Conservation (phyloP, 768 basidiomycete species). For the Lentinula aciculospora region DNA sequence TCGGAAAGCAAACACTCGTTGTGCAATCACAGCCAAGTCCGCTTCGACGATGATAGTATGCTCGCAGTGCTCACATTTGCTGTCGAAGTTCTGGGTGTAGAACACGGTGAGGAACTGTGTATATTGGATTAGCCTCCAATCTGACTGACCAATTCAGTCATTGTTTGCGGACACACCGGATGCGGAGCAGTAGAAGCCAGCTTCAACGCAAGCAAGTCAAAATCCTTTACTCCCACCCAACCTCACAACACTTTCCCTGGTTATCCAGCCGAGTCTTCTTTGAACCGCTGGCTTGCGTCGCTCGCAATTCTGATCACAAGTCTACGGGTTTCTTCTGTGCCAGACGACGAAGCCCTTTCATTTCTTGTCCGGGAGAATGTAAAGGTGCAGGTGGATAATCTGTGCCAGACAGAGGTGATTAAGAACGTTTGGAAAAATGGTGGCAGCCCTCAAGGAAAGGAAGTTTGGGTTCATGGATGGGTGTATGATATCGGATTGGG, state of each 20-base stretch:
- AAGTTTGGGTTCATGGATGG: conserved; percentile 65
- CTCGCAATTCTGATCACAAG: conserved; percentile 48
- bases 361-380: conserved; percentile 56
- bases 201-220: conserved; percentile 23
- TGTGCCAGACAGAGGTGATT: conserved; percentile 41
- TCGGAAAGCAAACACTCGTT: neutral
- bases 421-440: conserved; percentile 40
- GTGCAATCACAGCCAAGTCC: conserved; percentile 55
- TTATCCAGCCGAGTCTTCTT: conserved; percentile 36
- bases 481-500: conserved; percentile 62
- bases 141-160: conserved; percentile 38
- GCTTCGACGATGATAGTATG: conserved; percentile 62
- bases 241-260: conserved; percentile 27
- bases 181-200: conserved; percentile 75
- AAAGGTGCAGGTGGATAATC: conserved; percentile 44
- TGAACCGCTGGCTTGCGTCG: conserved; percentile 70
- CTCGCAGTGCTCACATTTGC: conserved; percentile 73
- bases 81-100: conserved; percentile 59
- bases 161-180: conserved; percentile 76
- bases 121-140: conserved; percentile 15
- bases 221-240: conserved; percentile 20
- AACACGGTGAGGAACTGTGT: conserved; percentile 67
- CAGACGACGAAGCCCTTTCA: conserved; percentile 32
- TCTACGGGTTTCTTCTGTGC: conserved; percentile 33
- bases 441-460: conserved; percentile 30